phyloP scores from a whole-genome alignment of 2,329 filamentous ascomycete species.

The Verticillium zaregamsianum region DNA sequence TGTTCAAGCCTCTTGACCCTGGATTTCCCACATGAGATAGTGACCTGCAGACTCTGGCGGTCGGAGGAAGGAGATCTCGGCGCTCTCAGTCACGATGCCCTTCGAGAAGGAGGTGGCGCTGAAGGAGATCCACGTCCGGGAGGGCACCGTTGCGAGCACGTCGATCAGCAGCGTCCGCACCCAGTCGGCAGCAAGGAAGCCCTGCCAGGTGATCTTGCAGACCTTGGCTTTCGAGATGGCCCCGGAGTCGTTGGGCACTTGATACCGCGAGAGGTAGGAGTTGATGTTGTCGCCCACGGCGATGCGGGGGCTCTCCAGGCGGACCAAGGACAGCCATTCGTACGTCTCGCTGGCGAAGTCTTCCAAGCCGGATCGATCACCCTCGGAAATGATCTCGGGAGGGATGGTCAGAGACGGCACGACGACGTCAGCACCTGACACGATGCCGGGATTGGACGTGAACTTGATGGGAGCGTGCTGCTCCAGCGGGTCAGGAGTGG shows the following conservation, averaged over 20 bases:
- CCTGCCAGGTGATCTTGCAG: constrained; percentile 55
- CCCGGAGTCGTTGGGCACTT: constrained; percentile 40
- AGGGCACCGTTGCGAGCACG: constrained; percentile 36
- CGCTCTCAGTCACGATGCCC: constrained; percentile 35
- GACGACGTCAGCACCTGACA: constrained; percentile 17
- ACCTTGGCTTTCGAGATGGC: constrained; percentile 24
- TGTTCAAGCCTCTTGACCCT: constrained; percentile 32
- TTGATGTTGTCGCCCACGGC: constrained; percentile 55
- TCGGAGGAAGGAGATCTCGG: constrained; percentile 51
- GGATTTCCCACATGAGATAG: constrained; percentile 59
- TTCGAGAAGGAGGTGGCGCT: constrained; percentile 48
- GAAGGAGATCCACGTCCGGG: constrained; percentile 51
- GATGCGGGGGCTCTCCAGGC: constrained; percentile 62
- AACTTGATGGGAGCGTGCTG: constrained; percentile 38
- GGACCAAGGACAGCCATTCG: constrained; percentile 71
- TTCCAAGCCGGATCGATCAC: constrained; percentile 49
- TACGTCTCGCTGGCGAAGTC: constrained; percentile 61
- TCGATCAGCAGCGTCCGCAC: constrained; percentile 42
- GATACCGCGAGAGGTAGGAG: constrained; percentile 65
- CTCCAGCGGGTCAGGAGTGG: constrained; percentile 44
- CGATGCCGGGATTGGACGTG: constrained; percentile 28
- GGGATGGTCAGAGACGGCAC: constrained; percentile 25
- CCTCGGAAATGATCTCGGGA: constrained; percentile 21
- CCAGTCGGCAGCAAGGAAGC: constrained; percentile 53
- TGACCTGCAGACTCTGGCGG: constrained; percentile 44